Base-by-base conservation (phyloP, 2,329 filamentous ascomycete genomes). In the Pseudonectria buxi region DNA sequence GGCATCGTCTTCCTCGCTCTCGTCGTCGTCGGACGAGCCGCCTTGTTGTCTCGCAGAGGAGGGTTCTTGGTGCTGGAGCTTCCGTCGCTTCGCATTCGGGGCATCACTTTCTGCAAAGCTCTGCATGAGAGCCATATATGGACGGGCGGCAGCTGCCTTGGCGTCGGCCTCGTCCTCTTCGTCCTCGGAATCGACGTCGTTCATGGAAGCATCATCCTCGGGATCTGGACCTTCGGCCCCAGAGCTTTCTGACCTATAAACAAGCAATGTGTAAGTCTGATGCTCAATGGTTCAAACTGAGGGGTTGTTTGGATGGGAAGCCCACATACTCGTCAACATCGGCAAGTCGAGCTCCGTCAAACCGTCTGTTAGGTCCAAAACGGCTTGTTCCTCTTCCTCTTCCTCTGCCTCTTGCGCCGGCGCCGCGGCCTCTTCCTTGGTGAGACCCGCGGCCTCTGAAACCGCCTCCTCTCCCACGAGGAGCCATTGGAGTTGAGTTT, bases 121-220 rank as follows among this genome's bases (percentile, higher is more conserved):
- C 49, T 78, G 69, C 49, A 82, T 63, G 6, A 82, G 62, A 7
- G 72, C 64, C 58, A 71, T 63, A 44, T 81, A 82, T 4, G 78
- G 70, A 22, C 67, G 64, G 16, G 63, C 58, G 16, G 63, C 58
- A 16, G 60, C 35, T 9, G 63, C 49, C 18, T 65, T 64, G n/a
- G 68, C 66, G 14, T 71, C 68, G 18, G 18, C 18, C 24, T 68
- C 67, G 2, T 67, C 59, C 30, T 68, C 54, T 3, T 72, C 69
- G 7, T 68, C 65, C 7, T 69, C 68, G 6, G 63, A 62, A 18
- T 57, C 58, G 39, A 61, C 52, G 35, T 65, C 62, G 14, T 62
- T 58, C 32, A 55, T 46, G 22, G 55, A 52, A 7, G 63, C 59
- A 34, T 66, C 61, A 27, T 60, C 62, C 25, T 61, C 58, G 27